phyloP scores from a whole-genome alignment of 2,329 filamentous ascomycete species.

The Aureobasidium sp. region DNA sequence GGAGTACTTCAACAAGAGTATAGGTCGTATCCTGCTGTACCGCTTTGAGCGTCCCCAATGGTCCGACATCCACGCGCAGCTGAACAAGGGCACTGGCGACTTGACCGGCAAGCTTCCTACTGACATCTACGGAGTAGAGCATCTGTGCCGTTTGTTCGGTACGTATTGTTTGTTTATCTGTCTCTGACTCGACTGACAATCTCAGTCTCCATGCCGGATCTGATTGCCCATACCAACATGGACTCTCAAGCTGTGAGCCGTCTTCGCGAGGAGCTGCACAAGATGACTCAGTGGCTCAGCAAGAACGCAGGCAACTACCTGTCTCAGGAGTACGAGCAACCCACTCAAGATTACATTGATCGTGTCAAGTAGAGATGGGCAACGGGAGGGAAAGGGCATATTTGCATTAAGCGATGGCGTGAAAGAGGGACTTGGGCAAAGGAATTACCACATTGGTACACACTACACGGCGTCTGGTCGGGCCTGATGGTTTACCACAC shows the following conservation, averaged over 20 bases:
- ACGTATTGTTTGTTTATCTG: conserved; percentile 24
- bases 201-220: conserved; percentile 65
- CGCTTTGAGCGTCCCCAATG: conserved; percentile 90
- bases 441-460: neutral
- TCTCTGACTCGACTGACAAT: neutral
- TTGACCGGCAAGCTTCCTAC: conserved; percentile 61
- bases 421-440: neutral
- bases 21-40: conserved; percentile 85
- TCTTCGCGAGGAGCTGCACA: conserved; percentile 78
- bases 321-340: conserved; percentile 63
- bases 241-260: conserved; percentile 82
- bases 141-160: conserved; percentile 84
- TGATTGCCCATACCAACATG: conserved; percentile 97
- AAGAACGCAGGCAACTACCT: conserved; percentile 73
- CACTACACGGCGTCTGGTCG: neutral
- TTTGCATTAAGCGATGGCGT: conserved; percentile 14
- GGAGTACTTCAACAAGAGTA: conserved; percentile 87
- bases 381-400: neutral
- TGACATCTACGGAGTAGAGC: conserved; percentile 88
- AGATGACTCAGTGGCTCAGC: conserved; percentile 77
- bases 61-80: conserved; percentile 63
- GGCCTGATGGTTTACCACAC: neutral
- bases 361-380: conserved; percentile 13
- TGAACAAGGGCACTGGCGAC: conserved; percentile 50
- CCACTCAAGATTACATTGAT: conserved; percentile 61